Evolutionary conservation across 352 stramenopile species (phyloP).

Genomic region (Pythium plurisporium): DNA sequence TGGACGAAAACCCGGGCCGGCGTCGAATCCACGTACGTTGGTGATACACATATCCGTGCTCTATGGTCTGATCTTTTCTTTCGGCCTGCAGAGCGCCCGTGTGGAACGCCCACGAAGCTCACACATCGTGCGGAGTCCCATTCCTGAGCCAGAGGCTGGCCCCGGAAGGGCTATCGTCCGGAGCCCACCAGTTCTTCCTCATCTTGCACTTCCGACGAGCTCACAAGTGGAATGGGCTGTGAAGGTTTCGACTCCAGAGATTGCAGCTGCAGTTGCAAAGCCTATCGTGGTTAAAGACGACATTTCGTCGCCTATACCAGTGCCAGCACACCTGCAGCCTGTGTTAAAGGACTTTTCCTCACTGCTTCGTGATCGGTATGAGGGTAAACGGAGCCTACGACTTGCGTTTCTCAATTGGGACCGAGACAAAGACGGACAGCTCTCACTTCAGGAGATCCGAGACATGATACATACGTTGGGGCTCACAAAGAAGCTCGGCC

Average conservation of each 20-base stretch:
- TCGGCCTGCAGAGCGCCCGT: conserved; percentile 15
- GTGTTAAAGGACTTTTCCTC: conserved; percentile 33
- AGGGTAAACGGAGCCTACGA: conserved; percentile 50
- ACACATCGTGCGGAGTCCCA: neutral
- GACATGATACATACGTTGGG: conserved; percentile 43
- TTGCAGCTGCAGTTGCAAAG: neutral
- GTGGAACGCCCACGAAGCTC: neutral
- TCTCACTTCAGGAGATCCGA: conserved; percentile 33
- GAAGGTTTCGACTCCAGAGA: conserved; percentile 14
- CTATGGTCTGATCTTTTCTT: neutral
- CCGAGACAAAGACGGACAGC: conserved; percentile 43
- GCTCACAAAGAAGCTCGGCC: conserved; percentile 31
- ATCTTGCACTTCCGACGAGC: neutral
- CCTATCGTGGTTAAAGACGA: no score
- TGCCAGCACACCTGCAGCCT: neutral
- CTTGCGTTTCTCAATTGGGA: conserved; percentile 59
- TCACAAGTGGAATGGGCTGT: conserved; percentile 40
- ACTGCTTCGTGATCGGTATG: conserved; percentile 50
- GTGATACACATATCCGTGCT: neutral
- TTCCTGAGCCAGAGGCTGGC: neutral
- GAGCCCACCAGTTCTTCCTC: neutral
- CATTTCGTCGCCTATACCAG: no score
- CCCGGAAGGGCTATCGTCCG: neutral
- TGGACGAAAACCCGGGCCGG: no score
- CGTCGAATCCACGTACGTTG: neutral